Evolutionary conservation across 1,284 basidiomycete species (phyloP).

Genomic region (Melanopsichium pennsylvanicum): DNA sequence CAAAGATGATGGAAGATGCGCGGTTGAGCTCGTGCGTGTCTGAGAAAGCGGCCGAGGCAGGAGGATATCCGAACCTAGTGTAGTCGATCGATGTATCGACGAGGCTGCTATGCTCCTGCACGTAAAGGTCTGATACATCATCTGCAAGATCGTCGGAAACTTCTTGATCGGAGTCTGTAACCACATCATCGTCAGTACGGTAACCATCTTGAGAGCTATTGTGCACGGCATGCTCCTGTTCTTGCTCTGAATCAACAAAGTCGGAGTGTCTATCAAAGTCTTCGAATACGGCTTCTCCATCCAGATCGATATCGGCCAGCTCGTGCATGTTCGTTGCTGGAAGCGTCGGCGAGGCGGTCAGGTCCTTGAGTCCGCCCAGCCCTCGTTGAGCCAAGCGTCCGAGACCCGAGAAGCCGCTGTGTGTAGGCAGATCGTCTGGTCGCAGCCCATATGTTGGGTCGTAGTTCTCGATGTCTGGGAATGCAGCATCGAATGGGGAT

Average conservation of each 20-base stretch:
- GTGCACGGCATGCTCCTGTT: conserved; percentile 13
- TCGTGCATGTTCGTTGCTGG: background rate
- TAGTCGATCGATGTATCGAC: conserved; percentile 48
- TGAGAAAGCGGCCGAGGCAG: conserved; percentile 50
- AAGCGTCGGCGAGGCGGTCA: conserved; percentile 15
- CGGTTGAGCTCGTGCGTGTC: conserved; percentile 44
- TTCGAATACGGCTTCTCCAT: conserved; percentile 31
- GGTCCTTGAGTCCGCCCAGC: conserved; percentile 40
- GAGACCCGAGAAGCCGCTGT: conserved; percentile 74
- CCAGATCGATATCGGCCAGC: conserved; percentile 15
- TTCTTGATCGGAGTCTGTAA: conserved; percentile 18
- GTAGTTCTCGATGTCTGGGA: conserved; percentile 77
- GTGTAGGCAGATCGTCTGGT: conserved; percentile 70
- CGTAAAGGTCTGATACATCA: conserved; percentile 37
- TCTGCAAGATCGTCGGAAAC: conserved; percentile 29
- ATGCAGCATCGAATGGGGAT: conserved; percentile 38
- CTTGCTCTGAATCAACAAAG: conserved; percentile 11
- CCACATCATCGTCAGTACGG: conserved; percentile 23
- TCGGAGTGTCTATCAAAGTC: conserved; percentile 29
- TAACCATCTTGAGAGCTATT: conserved; percentile 5
- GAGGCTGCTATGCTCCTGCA: conserved; percentile 12
- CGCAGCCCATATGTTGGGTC: conserved; percentile 98
- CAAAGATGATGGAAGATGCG: conserved; percentile 49
- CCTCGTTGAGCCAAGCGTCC: conserved; percentile 64
- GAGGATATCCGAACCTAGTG: conserved; percentile 51